These are phyloP conservation scores for Herpetomonas samuelpessoai DNA, from an alignment of 208 protist genomes.

Conservation along the genomic window DNA sequence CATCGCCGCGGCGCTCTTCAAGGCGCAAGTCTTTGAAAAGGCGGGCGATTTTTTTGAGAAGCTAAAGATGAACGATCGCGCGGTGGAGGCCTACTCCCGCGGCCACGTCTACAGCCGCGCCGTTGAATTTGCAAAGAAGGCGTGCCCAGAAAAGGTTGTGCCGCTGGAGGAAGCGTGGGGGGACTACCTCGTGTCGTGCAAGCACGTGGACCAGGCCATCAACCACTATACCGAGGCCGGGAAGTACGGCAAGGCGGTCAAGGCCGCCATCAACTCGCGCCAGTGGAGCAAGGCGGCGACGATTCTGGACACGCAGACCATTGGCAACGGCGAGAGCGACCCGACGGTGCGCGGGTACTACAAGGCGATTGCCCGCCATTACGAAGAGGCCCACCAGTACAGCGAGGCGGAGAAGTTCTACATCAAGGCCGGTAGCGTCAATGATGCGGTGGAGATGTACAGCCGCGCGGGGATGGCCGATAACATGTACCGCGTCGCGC, in stretches of 20 bases:
- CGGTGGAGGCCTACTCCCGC: conserved; percentile 93
- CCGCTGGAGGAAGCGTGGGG: conserved; percentile 95
- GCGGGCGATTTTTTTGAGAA: conserved; percentile 97
- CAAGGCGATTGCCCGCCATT: conserved; percentile 92
- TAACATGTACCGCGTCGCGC: conserved; percentile 93
- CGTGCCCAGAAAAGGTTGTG: conserved; percentile 68
- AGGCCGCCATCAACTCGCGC: conserved; percentile 93
- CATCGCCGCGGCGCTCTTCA: conserved; percentile 92
- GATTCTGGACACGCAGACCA: conserved; percentile 75
- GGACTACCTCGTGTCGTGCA: conserved; percentile 94
- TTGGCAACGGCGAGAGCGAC: conserved; percentile 34
- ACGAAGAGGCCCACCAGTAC: conserved; percentile 91
- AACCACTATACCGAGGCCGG: conserved; percentile 97
- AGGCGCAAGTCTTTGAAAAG: conserved; percentile 93
- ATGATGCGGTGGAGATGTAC: conserved; percentile 97
- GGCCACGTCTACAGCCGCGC: conserved; percentile 93
- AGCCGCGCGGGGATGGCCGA: conserved; percentile 90
- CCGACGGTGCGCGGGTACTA: conserved; percentile 72
- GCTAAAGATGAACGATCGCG: conserved; percentile 90
- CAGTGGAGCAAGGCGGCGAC: conserved; percentile 94
- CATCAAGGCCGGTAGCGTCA: conserved; percentile 81
- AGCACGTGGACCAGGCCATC: conserved; percentile 95
- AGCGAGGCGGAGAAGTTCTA: conserved; percentile 94
- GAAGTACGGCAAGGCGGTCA: conserved; percentile 94
- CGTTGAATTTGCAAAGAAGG: conserved; percentile 91